Evolutionary conservation across 2,329 filamentous ascomycete species (phyloP).

Genomic region (Diaporthe destruens): DNA sequence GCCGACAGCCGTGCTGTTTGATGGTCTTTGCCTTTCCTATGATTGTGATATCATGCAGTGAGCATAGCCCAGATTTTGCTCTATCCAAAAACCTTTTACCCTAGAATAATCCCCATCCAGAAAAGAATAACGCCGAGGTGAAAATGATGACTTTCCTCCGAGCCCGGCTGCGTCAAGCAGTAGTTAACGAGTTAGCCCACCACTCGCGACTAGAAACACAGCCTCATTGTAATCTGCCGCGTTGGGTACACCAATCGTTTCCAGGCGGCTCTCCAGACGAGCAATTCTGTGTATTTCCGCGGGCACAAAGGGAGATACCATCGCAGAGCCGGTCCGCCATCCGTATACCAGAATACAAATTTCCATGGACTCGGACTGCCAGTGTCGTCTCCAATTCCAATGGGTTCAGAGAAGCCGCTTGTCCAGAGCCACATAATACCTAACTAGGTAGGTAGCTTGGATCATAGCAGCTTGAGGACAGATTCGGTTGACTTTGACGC

Average conservation of each 20-base stretch:
- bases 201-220: too few relatives aligned
- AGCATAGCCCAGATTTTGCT: not conserved
- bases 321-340: not conserved
- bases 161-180: not conserved
- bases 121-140: not conserved
- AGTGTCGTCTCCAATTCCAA: not conserved
- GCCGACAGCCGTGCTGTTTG: not conserved
- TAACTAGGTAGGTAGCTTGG: too few relatives aligned
- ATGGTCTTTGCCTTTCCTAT: too few relatives aligned
- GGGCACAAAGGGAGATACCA: not conserved
- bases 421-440: too few relatives aligned
- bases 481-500: conserved; percentile 16
- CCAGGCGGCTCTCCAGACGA: too few relatives aligned
- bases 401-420: not conserved
- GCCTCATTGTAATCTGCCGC: not conserved
- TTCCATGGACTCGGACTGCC: too few relatives aligned
- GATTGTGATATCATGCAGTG: not conserved
- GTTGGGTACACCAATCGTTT: not conserved
- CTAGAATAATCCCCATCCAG: too few relatives aligned
- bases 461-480: not conserved
- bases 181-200: not conserved
- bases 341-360: not conserved
- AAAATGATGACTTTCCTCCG: not conserved
- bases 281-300: not conserved
- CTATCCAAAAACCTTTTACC: not conserved